A percentile compares a stretch with the other conserved stretches of the same genome.
phyloP scores from a whole-genome alignment of 768 basidiomycete genomes.

The Rhodotorula kratochvilovae region DNA sequence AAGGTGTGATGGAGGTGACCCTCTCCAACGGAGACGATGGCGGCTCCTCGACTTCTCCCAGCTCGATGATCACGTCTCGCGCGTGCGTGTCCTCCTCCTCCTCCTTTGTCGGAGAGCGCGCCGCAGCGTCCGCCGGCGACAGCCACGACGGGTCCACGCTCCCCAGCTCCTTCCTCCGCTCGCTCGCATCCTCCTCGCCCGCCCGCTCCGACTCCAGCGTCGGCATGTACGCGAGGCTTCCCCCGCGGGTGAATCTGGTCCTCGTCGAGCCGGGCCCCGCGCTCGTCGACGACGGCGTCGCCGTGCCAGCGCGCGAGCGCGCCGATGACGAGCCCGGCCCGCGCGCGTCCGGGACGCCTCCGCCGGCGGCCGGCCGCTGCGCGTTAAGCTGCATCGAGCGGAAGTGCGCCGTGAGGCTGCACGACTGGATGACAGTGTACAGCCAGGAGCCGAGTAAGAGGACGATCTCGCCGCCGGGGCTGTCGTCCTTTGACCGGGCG shows the following conservation, averaged over 20 bases:
- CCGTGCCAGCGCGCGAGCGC: too few relatives aligned
- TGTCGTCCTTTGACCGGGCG: background rate
- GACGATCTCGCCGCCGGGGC: background rate
- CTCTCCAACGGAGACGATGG: background rate
- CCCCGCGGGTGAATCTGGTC: too few relatives aligned
- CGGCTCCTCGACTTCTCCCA: background rate
- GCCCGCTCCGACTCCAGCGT: too few relatives aligned
- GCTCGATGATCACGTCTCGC: background rate
- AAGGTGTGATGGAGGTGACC: background rate
- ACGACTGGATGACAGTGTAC: background rate
- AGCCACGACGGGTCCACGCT: background rate
- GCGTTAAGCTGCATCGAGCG: background rate
- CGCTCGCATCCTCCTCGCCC: too few relatives aligned
- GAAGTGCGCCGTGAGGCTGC: conserved; percentile 8
- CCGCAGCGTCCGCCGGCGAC: background rate
- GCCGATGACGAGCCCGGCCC: too few relatives aligned
- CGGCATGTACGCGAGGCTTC: too few relatives aligned
- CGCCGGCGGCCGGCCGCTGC: background rate
- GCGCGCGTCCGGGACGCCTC: background rate
- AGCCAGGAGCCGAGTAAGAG: background rate
- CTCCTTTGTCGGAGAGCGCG: too few relatives aligned
- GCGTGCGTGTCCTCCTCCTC: background rate
- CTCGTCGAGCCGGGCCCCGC: too few relatives aligned
- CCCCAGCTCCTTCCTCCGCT: too few relatives aligned
- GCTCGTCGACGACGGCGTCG: too few relatives aligned